phyloP scores from a whole-genome alignment of 495 filamentous ascomycete species.

The Lophiostoma macrostomum region DNA sequence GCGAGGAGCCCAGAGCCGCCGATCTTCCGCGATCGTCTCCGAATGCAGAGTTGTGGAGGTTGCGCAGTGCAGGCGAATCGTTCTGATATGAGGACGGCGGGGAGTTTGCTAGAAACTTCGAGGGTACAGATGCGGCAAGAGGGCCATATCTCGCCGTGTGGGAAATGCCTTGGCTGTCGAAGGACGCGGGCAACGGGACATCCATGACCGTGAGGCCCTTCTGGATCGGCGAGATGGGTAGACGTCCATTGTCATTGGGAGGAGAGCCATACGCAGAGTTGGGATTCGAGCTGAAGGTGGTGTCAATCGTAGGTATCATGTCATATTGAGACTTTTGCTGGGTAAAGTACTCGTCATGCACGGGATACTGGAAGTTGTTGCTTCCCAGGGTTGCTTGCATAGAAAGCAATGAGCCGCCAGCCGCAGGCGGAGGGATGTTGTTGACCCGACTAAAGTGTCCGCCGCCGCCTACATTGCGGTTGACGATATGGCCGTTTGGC shows the following conservation, averaged over 20 bases:
- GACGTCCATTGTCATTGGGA: conserved; percentile 61
- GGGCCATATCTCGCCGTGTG: conserved; percentile 86
- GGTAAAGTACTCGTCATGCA: conserved; percentile 28
- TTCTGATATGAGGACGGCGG: conserved; percentile 70
- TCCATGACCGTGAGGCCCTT: conserved; percentile 82
- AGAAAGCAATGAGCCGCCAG: conserved; percentile 75
- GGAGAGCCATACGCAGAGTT: conserved; percentile 88
- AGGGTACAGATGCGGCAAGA: conserved; percentile 87
- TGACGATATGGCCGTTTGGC: conserved; percentile 87
- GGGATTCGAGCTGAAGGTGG: conserved; percentile 69
- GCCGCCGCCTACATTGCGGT: conserved; percentile 50
- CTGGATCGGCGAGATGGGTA: conserved; percentile 69
- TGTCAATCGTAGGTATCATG: conserved; percentile 72
- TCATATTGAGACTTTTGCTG: conserved; percentile 45
- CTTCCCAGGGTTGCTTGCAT: conserved; percentile 43
- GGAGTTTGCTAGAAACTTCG: conserved; percentile 80
- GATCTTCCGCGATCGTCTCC: conserved; percentile 55
- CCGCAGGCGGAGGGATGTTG: conserved; percentile 67
- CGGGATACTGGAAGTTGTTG: conserved; percentile 8
- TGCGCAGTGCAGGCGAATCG: conserved; percentile 71
- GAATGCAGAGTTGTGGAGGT: conserved; percentile 81
- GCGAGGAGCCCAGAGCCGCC: conserved; percentile 61
- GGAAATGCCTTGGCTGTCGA: conserved; percentile 94
- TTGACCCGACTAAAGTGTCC: conserved; percentile 69
- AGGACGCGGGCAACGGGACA: conserved; percentile 89